A percentile compares a stretch with the other conserved stretches of the same genome.
phyloP scores from a whole-genome alignment of 75 land plant species.

The Pinus albicaulis region DNA sequence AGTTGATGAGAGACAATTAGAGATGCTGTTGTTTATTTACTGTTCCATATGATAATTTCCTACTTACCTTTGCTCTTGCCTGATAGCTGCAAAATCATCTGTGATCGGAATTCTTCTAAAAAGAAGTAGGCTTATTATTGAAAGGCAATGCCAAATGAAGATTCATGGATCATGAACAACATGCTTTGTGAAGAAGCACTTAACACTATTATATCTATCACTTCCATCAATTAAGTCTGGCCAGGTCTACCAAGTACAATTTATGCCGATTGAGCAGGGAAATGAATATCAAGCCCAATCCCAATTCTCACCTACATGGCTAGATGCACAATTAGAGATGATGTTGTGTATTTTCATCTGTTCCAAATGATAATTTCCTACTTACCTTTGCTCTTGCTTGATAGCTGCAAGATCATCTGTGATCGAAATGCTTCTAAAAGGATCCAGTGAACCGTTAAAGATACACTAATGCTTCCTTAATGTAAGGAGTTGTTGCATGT shows the following conservation, averaged over 20 bases:
- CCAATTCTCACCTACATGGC: too few relatives aligned
- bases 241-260: background rate
- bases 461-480: background rate
- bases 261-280: background rate
- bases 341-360: background rate
- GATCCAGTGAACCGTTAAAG: too few relatives aligned
- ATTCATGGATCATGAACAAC: background rate
- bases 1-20: background rate
- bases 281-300: background rate
- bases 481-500: too few relatives aligned
- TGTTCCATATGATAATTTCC: too few relatives aligned
- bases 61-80: too few relatives aligned
- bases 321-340: background rate
- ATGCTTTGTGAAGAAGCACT: background rate
- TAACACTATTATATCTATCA: background rate
- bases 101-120: too few relatives aligned
- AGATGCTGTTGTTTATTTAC: background rate
- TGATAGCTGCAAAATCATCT: too few relatives aligned
- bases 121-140: background rate
- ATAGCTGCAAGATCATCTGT: too few relatives aligned
- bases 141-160: background rate
- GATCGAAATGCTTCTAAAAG: too few relatives aligned
- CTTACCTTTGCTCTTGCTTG: too few relatives aligned
- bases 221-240: background rate
- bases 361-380: too few relatives aligned